phyloP scores from a whole-genome alignment of 352 stramenopile genomes.

The Phytophthora idaei region DNA sequence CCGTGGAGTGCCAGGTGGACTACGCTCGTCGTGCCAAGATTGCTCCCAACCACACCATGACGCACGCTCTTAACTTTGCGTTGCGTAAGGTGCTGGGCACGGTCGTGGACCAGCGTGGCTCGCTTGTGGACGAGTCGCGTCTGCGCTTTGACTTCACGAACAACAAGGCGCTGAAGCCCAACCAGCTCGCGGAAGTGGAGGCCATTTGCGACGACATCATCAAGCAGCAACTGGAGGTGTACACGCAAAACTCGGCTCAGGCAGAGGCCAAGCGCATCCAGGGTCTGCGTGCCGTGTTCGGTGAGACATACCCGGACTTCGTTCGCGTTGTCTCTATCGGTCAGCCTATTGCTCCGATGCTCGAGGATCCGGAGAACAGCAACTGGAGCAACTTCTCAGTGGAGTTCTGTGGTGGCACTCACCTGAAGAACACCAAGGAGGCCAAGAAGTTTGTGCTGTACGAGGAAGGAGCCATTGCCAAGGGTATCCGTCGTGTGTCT shows the following conservation, averaged over 20 bases:
- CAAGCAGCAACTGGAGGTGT: constrained; percentile 91
- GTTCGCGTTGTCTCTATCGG: constrained; percentile 97
- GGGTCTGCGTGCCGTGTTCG: constrained; percentile 97
- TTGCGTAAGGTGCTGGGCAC: constrained; percentile 95
- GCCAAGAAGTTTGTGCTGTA: constrained; percentile 97
- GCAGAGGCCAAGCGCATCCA: constrained; percentile 94
- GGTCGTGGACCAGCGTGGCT: constrained; percentile 96
- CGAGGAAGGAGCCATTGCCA: constrained; percentile 96
- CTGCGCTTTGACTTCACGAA: constrained; percentile 99
- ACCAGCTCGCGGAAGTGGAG: constrained; percentile 91
- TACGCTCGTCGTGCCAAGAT: constrained; percentile 93
- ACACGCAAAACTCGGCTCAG: constrained; percentile 93
- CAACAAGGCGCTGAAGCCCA: constrained; percentile 94
- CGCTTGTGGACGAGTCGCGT: constrained; percentile 96
- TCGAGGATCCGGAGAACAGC: constrained; percentile 88
- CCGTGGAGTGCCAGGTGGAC: constrained; percentile 93
- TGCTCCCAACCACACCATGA: constrained; percentile 99
- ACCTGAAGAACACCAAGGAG: constrained; percentile 96
- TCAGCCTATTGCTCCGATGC: constrained; percentile 70
- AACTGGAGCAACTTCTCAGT: constrained; percentile 94
- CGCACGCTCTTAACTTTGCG: constrained; percentile 98
- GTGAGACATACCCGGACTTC: constrained; percentile 99
- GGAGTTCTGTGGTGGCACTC: constrained; percentile 99
- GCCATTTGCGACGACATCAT: constrained; percentile 90
- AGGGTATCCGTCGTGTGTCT: constrained; percentile 97